Evolutionary conservation across 2,329 filamentous ascomycete species (phyloP), one percentile per base, ranked within the genome.

Genomic region (Aureobasidium sp.): DNA sequence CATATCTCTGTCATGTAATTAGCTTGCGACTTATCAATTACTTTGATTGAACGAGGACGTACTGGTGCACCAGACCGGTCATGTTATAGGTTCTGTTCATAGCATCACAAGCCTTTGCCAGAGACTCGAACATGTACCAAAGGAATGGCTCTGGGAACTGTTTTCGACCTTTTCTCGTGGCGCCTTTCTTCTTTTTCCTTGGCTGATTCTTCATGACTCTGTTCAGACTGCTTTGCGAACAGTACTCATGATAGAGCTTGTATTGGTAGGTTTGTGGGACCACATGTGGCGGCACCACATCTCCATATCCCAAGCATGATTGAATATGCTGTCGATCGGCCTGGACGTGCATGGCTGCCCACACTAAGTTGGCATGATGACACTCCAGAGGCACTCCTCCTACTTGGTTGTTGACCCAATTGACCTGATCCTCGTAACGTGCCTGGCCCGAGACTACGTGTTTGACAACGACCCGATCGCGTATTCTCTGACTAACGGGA

Each of bases 191-290:
- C 17, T 37, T 37, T 24, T 17, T 29, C 9, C 34, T 47, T n/a
- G 37, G 26, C 20, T 41, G 44, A 2, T 24, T 41, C 4, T 44
- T 24, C 29, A 61, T 50, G 26, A 61, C 2, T 5, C 26, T 37
- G 27, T n/a, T 9, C 34, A 61, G 6, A 34, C 24, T 43, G 24
- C 46, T 47, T 8, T 46, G 46, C 7, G 13, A 17, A 27, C 57
- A 61, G 36, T 41, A 61, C 36, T 61, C 57, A 2, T 26, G 7
- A 15, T 61, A 61, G 13, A 59, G n/a, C 32, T 59, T 59, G 55
- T 59, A 59, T 10, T 12, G n/a, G 10, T 26, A 47, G 5, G 27
- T 26, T 13, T 20, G 26, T 26, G 1, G 41, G 12, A 5, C 24
- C 8, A 32, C 24, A 10, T 8, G 2, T 9, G 17, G 17, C 12